Conservation (phyloP, 1,284 basidiomycete genomes). For the Microbotryum lychnidis-dioicae region DNA sequence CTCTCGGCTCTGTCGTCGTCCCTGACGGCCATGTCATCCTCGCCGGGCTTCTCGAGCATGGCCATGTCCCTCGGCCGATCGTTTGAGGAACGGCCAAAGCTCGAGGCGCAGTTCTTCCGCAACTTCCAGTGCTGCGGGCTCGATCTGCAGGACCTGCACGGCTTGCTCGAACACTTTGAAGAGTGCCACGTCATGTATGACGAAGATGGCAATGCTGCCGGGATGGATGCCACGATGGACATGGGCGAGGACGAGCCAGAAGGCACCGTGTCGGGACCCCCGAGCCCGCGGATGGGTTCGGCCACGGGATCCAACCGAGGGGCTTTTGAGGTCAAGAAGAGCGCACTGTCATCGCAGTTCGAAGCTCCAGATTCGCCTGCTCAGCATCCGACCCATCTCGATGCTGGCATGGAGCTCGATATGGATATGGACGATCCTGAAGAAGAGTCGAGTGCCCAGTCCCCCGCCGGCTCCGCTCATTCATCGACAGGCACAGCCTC, state of each 20-base stretch:
- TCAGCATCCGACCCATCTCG: constrained; percentile 15
- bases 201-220: constrained; percentile 10
- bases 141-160: constrained; percentile 69
- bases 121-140: constrained; percentile 77
- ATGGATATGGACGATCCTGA: constrained; percentile 32
- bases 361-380: constrained; percentile 25
- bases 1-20: constrained; percentile 30
- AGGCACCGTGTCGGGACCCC: constrained; percentile 28
- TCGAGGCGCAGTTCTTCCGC: constrained; percentile 49
- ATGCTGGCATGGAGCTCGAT: constrained; percentile 30
- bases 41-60: constrained; percentile 31
- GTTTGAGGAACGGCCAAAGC: constrained; percentile 33
- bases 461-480: constrained; percentile 3
- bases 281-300: constrained; percentile 19
- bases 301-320: not conserved
- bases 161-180: constrained; percentile 77
- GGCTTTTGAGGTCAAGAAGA: constrained; percentile 26
- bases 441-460: constrained; percentile 3
- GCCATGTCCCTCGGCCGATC: constrained; percentile 33
- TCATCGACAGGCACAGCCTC: not conserved
- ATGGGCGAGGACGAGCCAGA: constrained; percentile 30
- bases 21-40: constrained; percentile 28
- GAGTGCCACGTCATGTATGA: constrained; percentile 57
- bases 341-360: constrained; percentile 16
- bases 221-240: constrained; percentile 3